These are phyloP conservation scores for Thelonectria rubi DNA, from an alignment of 2,329 filamentous ascomycete species.

Conservation along the genomic window DNA sequence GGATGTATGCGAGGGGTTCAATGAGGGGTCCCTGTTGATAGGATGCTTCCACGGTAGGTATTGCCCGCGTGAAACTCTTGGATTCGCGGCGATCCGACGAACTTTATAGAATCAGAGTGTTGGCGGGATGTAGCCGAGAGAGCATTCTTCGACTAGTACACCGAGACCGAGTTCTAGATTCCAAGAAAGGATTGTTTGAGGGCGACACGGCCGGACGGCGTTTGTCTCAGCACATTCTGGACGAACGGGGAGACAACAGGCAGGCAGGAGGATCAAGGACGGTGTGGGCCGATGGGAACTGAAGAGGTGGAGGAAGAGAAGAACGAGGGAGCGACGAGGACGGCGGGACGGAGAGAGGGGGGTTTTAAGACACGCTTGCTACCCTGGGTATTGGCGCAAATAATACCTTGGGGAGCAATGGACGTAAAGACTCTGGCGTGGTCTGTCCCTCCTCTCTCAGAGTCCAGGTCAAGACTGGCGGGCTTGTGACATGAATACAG, in stretches of 20 bases:
- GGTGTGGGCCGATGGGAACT: slow-evolving; percentile 10
- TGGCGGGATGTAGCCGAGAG: slow-evolving; percentile 25
- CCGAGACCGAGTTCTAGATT: slow-evolving; percentile 11
- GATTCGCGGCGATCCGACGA: background rate
- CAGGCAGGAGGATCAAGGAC: background rate
- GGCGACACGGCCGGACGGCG: slow-evolving; percentile 5
- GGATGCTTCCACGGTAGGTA: background rate
- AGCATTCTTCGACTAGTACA: slow-evolving; percentile 14
- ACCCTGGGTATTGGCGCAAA: background rate
- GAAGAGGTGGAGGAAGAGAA: slow-evolving; percentile 2
- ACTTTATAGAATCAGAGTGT: slow-evolving; percentile 8
- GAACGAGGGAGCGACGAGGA: background rate
- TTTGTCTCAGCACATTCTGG: slow-evolving; percentile 21
- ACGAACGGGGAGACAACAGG: slow-evolving; percentile 6
- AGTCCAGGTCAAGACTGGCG: slow-evolving; percentile 19
- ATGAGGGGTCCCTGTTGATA: slow-evolving; percentile 21
- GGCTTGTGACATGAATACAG: slow-evolving; percentile 28
- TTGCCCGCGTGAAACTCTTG: background rate
- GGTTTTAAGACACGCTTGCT: slow-evolving; percentile 16
- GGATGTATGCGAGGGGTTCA: slow-evolving; percentile 5
- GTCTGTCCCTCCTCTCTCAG: slow-evolving; percentile 8
- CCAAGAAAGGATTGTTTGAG: background rate
- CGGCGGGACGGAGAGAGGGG: slow-evolving; percentile 12
- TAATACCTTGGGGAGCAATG: background rate
- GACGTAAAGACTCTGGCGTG: slow-evolving; percentile 3